Evolutionary conservation across 345 rosid genomes (phyloP), one percentile per base, ranked within the genome.

Genomic region (Hypericum perforatum): DNA sequence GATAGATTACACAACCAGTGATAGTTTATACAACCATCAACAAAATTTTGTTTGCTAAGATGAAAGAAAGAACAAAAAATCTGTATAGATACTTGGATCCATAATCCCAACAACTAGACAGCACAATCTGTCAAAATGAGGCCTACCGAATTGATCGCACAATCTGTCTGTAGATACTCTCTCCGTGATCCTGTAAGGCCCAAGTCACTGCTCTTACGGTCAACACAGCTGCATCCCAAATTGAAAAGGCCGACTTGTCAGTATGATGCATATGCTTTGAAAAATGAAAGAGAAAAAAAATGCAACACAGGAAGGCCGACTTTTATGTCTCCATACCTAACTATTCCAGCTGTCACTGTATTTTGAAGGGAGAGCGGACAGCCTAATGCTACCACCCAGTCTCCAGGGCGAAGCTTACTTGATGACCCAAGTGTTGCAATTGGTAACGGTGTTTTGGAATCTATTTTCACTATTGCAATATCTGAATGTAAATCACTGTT

Each of bases 181-280:
- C 96, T 78, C 41, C 80, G 72, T 78, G 70, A 70, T 64, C 96
- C 96, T 70, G 83, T 83, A 43, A 84, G 75, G 62, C 96, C 91
- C 79, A 90, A 70, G 60, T 91, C 98, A 66, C 98, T 85, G 78
- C 95, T 91, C 79, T 91, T 87, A 16, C 96, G 96, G 56, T 91
- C 92, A 65, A 87, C 84, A 41, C 96, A 91, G 37, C 98, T 87
- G 54, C 1, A 48, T 67, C 48, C 72, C 36, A 52, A 37, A 45
- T 45, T 10, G 56, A 8, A 5, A 49, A 66, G 55, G 61, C 45
- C 16, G 53, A 29, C 32, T 22, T 22, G 1, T 22, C 4, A 22
- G 32, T 22, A 22, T 22, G 32, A 22, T 22, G 32, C 32, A 22
- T 22, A 1, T 22, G 32, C 32, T 22, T 22, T 22, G 39, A 51